Evolutionary conservation across 495 filamentous ascomycete genomes (phyloP).

Genomic region (Aspergillus wentii): DNA sequence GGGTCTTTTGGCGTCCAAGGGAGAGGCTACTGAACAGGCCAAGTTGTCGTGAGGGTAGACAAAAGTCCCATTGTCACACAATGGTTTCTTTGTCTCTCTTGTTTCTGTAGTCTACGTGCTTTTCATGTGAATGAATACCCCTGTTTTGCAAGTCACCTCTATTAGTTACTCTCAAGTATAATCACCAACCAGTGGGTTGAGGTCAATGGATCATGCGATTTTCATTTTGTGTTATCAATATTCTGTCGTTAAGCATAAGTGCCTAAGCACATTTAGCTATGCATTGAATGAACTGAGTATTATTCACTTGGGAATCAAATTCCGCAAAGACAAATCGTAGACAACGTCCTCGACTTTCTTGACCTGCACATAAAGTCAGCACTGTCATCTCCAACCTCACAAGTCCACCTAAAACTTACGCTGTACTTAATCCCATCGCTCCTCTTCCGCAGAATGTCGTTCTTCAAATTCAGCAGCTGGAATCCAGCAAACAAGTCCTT

Average conservation of each 20-base stretch:
- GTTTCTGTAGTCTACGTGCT: too few species aligned
- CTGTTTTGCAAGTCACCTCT: too few species aligned
- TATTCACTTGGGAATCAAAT: conserved; percentile 61
- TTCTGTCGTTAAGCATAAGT: too few species aligned
- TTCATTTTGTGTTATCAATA: too few species aligned
- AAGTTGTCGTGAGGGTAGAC: conserved; percentile 15
- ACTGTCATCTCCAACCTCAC: conserved; percentile 1
- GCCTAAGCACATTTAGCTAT: too few species aligned
- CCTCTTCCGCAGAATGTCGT: conserved; percentile 80
- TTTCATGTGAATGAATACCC: too few species aligned
- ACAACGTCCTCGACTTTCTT: conserved; percentile 99
- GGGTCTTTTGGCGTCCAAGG: conserved; percentile 27
- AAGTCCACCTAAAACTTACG: conserved; percentile 38
- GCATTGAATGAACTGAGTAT: too few species aligned
- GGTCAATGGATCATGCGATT: too few species aligned
- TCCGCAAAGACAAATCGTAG: conserved; percentile 86
- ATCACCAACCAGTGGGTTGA: too few species aligned
- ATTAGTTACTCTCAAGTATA: too few species aligned
- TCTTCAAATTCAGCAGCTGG: conserved; percentile 95
- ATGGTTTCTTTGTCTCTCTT: too few species aligned
- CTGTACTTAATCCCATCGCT: conserved; percentile 94
- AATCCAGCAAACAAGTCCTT: conserved; percentile 95
- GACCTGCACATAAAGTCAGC: conserved; percentile 40
- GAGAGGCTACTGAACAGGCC: conserved; percentile 9
- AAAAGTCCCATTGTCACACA: too few species aligned